Evolutionary conservation across 75 land plant genomes (phyloP).

Genomic region (Adiantum capillusveneris): DNA sequence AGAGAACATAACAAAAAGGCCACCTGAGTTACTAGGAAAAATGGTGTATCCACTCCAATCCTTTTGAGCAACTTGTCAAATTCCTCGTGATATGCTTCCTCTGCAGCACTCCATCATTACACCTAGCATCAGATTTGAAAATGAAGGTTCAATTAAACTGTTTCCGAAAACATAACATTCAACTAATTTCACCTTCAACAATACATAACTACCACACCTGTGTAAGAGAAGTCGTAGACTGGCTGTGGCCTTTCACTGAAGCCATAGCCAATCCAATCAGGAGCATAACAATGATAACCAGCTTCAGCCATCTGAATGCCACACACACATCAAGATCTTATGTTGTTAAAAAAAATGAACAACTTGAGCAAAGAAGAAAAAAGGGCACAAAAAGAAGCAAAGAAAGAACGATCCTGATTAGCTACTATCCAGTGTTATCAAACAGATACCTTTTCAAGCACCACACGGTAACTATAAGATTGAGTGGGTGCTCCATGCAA

Average conservation of each 20-base stretch:
- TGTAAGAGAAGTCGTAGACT: conserved; percentile 78
- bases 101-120: conserved; percentile 44
- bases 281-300: conserved; percentile 92
- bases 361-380: too few species aligned
- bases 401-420: too few species aligned
- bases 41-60: conserved; percentile 60
- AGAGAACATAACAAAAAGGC: not conserved
- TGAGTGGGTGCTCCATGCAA: conserved; percentile 97
- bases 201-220: conserved; percentile 39
- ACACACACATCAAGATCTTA: too few species aligned
- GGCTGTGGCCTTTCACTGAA: conserved; percentile 95
- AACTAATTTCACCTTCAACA: not conserved
- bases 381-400: too few species aligned
- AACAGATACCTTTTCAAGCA: conserved; percentile 70
- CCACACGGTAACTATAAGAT: conserved; percentile 83
- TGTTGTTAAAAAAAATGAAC: too few species aligned
- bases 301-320: conserved; percentile 62
- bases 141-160: conserved; percentile 5
- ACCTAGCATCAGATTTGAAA: conserved; percentile 15
- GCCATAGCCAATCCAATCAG: conserved; percentile 99
- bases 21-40: conserved; percentile 83
- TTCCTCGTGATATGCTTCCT: conserved; percentile 86
- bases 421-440: too few species aligned
- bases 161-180: not conserved
- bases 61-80: conserved; percentile 65